Conservation (phyloP, 208 protist genomes). For the Lotmaria passim region DNA sequence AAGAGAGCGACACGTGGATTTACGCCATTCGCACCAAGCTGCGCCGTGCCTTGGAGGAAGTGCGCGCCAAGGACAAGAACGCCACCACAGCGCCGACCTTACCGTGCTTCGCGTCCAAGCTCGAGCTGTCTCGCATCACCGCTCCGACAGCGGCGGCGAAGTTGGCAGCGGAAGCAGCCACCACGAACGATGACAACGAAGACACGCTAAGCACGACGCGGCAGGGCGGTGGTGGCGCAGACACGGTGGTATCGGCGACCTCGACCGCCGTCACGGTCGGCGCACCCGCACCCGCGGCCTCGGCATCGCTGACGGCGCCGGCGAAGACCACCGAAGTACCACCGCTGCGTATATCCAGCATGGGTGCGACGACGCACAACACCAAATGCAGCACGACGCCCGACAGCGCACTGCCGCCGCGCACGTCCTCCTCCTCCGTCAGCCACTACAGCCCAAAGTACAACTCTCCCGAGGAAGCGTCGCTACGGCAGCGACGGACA, state of each 20-base stretch:
- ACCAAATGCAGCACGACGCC: not conserved
- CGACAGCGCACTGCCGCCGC: not conserved
- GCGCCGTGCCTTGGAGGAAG: constrained; percentile 22
- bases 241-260: not conserved
- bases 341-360: constrained; percentile 21
- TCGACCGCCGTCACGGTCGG: not conserved
- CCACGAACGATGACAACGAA: constrained; percentile 5
- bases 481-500: constrained; percentile 17
- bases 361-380: not conserved
- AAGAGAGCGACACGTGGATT: constrained; percentile 70
- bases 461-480: constrained; percentile 27
- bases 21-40: constrained; percentile 36
- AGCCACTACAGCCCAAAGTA: constrained; percentile 14
- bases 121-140: constrained; percentile 17
- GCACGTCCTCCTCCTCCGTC: not conserved
- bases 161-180: not conserved
- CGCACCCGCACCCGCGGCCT: no score
- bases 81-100: constrained; percentile 5
- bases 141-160: not conserved
- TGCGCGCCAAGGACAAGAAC: constrained; percentile 20
- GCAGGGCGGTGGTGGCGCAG: not conserved
- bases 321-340: constrained; percentile 29
- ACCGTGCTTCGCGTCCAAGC: not conserved
- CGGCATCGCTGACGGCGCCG: not conserved
- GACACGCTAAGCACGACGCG: constrained; percentile 4